Conservation (phyloP, 345 rosid species). For the Rhodomyrtus tomentosa region DNA sequence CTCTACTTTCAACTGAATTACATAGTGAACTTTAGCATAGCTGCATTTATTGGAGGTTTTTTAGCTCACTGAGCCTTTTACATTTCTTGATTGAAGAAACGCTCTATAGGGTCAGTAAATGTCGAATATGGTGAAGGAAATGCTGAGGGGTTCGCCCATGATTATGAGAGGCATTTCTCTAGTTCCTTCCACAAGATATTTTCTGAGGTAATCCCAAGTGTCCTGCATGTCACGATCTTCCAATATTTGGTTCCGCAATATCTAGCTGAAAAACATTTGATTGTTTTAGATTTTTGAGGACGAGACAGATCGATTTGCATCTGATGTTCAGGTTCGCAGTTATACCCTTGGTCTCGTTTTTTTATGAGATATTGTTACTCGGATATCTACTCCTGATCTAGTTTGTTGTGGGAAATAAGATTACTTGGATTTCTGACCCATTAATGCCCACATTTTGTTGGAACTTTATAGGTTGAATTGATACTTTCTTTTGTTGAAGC, state of each 20-base stretch:
- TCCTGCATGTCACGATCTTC: not conserved
- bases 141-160: slow-evolving; percentile 40
- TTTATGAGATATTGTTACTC: not conserved
- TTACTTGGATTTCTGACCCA: not conserved
- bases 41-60: not conserved
- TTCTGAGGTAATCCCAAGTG: slow-evolving; percentile 48
- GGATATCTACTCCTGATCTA: not conserved
- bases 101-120: slow-evolving; percentile 25
- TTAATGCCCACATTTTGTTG: not conserved
- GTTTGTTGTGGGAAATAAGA: not conserved
- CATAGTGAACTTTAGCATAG: not conserved
- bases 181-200: slow-evolving; percentile 79
- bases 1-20: not conserved
- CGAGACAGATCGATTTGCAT: slow-evolving; percentile 27
- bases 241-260: not conserved
- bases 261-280: not conserved
- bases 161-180: slow-evolving; percentile 57
- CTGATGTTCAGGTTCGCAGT: slow-evolving; percentile 61
- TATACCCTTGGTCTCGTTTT: not conserved
- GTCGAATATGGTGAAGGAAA: slow-evolving; percentile 39
- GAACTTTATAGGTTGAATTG: slow-evolving; percentile 45
- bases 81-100: slow-evolving; percentile 15
- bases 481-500: slow-evolving; percentile 77
- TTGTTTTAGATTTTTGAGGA: slow-evolving; percentile 63
- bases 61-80: not conserved